Base-by-base conservation (phyloP, 257 asterid species). In the Gentiana straminea region DNA sequence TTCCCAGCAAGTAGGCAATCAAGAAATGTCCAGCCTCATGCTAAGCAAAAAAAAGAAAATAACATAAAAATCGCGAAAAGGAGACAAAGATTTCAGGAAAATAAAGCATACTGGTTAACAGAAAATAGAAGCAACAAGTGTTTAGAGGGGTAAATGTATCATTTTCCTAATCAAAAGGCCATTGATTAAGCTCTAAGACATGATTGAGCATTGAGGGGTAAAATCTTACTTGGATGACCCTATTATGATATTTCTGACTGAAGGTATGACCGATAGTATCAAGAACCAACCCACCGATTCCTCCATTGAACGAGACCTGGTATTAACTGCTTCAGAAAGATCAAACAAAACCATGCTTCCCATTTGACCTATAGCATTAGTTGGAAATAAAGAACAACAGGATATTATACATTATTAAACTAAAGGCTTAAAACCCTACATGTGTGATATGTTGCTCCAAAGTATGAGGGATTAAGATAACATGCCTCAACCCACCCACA, bases 1-100 rank as follows among this genome's bases (percentile, higher is more conserved):
- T 72, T 39, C 98, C 98, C 6, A 87, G 90, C 87, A 91, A 69
- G 77, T 91, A 91, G 38, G 98, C 98, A 62, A 80, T 81, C 77
- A 91, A 75, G 85, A 91, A 87, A 81, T 91, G 98, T 58, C 98
- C 98, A 37, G 98, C 95, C 76, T 91, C 98, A 66, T 91, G 98
- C 98, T 91, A 68, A 51, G 60, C 46, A 65, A 69, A 36, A 73
- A 33, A 60, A 51, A 61, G 41, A 60, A 44, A 57, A 60, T 7
- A 53, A 10, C 46, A 41, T 66, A 52, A 54, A 67, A 59, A 51
- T 70, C 63, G 70, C 43, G 44, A 63, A 56, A 7, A 54, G 34
- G 55, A 59, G 37, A 48, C 8, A 35, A 37, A 52, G 52, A 35
- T 10, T 57, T 53, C 35, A 11, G 4, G 10, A 32, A 63, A 52